Percentiles rank a stretch among this genome's conserved stretches.
phyloP scores from a whole-genome alignment of 176 grass and related monocot species.

The Bonia amplexicaulis region DNA sequence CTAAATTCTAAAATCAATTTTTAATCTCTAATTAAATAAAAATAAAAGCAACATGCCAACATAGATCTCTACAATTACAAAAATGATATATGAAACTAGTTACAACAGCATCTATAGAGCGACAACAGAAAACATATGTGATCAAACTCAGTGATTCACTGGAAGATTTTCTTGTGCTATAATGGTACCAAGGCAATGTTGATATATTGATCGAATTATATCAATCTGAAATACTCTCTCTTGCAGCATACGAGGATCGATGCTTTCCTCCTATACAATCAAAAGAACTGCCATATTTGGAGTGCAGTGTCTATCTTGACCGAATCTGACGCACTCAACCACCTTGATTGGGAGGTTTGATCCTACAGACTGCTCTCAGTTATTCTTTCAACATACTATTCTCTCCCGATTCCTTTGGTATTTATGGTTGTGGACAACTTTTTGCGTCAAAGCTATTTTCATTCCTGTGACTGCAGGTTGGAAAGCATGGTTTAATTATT shows the following conservation, averaged over 20 bases:
- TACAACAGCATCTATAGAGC: no score
- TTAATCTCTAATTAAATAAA: no score
- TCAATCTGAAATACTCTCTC: not conserved
- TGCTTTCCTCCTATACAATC: constrained; percentile 85
- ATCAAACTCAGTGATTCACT: no score
- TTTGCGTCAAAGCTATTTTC: not conserved
- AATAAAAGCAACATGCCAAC: no score
- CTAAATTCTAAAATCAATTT: no score
- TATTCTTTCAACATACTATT: constrained; percentile 11
- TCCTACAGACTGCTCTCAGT: not conserved
- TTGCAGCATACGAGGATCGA: constrained; percentile 83
- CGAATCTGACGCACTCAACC: constrained; percentile 71
- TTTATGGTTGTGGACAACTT: not conserved
- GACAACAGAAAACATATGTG: no score
- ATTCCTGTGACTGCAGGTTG: constrained; percentile 48
- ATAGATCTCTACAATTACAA: no score
- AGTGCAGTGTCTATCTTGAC: constrained; percentile 91
- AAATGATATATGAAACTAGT: no score
- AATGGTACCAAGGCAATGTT: not conserved
- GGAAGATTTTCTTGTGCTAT: not conserved
- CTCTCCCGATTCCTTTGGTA: not conserved
- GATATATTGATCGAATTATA: not conserved
- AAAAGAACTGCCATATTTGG: constrained; percentile 83
- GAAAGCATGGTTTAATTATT: constrained; percentile 96
- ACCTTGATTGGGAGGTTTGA: constrained; percentile 97